These are phyloP conservation scores for Wickerhamiella dianesei DNA, from an alignment of 805 yeast species.

Conservation along the genomic window DNA sequence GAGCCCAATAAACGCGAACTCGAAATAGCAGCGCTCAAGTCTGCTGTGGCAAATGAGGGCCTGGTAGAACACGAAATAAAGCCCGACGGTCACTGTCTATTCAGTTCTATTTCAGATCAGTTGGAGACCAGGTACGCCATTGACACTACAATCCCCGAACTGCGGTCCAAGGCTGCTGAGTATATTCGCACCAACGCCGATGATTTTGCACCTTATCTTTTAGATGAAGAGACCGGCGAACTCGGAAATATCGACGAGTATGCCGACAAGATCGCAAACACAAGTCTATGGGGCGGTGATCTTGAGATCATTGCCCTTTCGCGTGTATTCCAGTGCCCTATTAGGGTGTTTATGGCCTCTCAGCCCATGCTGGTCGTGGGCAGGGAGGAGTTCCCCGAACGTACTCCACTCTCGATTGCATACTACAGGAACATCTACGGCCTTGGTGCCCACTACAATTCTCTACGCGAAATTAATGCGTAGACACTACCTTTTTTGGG, in stretches of 20 bases:
- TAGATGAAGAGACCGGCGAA: slow-evolving; percentile 61
- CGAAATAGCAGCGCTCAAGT: slow-evolving; percentile 54
- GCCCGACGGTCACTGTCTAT: slow-evolving; percentile 92
- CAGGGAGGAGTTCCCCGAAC: slow-evolving; percentile 33
- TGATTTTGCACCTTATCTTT: slow-evolving; percentile 66
- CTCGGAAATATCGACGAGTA: slow-evolving; percentile 56
- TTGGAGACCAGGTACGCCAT: slow-evolving; percentile 38
- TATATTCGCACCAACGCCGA: slow-evolving; percentile 53
- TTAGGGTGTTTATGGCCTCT: slow-evolving; percentile 69
- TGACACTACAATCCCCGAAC: slow-evolving; percentile 32
- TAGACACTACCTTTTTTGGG: not conserved
- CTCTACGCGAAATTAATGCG: slow-evolving; percentile 30
- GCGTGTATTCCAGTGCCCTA: slow-evolving; percentile 53
- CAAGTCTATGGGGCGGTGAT: slow-evolving; percentile 95
- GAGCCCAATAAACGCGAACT: slow-evolving; percentile 56
- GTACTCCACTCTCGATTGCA: slow-evolving; percentile 51
- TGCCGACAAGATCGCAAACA: slow-evolving; percentile 49
- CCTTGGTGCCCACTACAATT: slow-evolving; percentile 90
- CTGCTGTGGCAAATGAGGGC: slow-evolving; percentile 35
- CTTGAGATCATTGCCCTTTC: slow-evolving; percentile 77
- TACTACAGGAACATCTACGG: slow-evolving; percentile 79
- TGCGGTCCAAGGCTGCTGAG: slow-evolving; percentile 52
- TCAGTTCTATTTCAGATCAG: slow-evolving; percentile 77
- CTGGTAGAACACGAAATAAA: slow-evolving; percentile 53
- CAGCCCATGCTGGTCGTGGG: slow-evolving; percentile 52